phyloP scores from a whole-genome alignment of 2,329 filamentous ascomycete genomes.

The Phymatotrichopsis omnivora region DNA sequence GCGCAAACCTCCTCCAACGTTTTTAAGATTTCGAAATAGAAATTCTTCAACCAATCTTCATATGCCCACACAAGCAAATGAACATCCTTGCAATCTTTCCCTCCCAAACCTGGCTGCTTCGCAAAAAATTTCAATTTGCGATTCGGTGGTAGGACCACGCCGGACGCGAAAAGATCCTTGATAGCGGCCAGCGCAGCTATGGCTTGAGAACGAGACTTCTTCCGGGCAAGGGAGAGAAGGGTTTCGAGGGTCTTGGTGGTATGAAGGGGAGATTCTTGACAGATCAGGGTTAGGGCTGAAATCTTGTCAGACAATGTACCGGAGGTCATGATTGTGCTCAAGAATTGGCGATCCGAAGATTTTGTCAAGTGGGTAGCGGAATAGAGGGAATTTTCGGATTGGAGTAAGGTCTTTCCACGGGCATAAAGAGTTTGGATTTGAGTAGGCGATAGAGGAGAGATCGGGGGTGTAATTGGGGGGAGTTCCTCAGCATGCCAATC shows the following conservation, averaged over 20 bases:
- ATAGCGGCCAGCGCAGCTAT: constrained; percentile 85
- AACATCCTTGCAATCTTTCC: constrained; percentile 36
- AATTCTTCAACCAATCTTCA: constrained; percentile 89
- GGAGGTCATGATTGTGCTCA: constrained; percentile 92
- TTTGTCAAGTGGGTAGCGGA: constrained; percentile 58
- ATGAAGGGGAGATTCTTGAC: constrained; percentile 93
- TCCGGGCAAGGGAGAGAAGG: constrained; percentile 71
- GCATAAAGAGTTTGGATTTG: constrained; percentile 47
- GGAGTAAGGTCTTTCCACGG: constrained; percentile 64
- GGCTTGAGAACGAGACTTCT: constrained; percentile 86
- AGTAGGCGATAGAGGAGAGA: constrained; percentile 5
- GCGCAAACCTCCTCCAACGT: constrained; percentile 86
- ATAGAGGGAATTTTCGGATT: constrained; percentile 69
- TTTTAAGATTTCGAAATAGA: constrained; percentile 88
- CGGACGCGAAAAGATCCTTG: constrained; percentile 87
- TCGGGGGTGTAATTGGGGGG: constrained; percentile 41
- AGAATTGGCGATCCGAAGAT: constrained; percentile 86
- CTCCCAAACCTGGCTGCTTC: constrained; percentile 55
- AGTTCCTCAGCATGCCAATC: constrained; percentile 57
- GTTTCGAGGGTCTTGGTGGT: constrained; percentile 83
- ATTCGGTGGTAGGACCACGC: constrained; percentile 70
- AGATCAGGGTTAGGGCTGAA: constrained; percentile 82
- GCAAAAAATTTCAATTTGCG: constrained; percentile 71
- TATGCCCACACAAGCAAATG: constrained; percentile 84
- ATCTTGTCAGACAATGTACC: constrained; percentile 96